Conservation (phyloP, 2,329 filamentous ascomycete species). For the Tricladium varicosporioides region DNA sequence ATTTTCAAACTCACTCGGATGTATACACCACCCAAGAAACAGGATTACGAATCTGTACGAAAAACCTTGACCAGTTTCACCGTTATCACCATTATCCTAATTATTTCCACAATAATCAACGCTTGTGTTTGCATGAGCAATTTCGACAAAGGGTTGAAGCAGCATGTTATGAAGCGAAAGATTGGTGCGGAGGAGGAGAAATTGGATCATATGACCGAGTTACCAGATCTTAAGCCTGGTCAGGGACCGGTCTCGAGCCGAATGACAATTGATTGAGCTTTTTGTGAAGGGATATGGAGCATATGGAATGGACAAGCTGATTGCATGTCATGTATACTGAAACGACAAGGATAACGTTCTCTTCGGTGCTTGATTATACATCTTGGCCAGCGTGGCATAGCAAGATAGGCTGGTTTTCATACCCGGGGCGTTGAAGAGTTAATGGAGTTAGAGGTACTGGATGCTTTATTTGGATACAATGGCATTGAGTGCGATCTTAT, state of each 20-base stretch:
- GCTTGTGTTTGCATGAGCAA: slow-evolving; percentile 86
- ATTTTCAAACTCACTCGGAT: slow-evolving; percentile 97
- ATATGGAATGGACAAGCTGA: slow-evolving; percentile 19
- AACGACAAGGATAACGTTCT: slow-evolving; percentile 23
- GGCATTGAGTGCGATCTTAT: slow-evolving; percentile 17
- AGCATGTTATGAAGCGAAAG: slow-evolving; percentile 68
- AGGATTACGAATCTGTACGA: slow-evolving; percentile 73
- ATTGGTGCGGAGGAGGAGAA: slow-evolving; percentile 48
- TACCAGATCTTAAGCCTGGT: slow-evolving; percentile 38
- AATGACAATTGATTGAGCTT: slow-evolving; percentile 49
- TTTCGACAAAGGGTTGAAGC: slow-evolving; percentile 86
- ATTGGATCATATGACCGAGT: slow-evolving; percentile 45
- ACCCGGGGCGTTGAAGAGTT: slow-evolving; percentile 28
- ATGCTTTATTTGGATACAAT: slow-evolving; percentile 11
- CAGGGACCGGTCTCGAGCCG: slow-evolving; percentile 40
- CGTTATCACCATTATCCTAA: slow-evolving; percentile 84
- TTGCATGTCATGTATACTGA: slow-evolving; percentile 28
- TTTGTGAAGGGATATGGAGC: slow-evolving; percentile 15
- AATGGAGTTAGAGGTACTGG: slow-evolving; percentile 23
- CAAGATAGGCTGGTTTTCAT: slow-evolving; percentile 26
- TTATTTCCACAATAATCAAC: slow-evolving; percentile 84
- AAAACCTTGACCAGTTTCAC: slow-evolving; percentile 91
- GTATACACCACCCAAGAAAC: slow-evolving; percentile 63
- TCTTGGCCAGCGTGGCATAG: slow-evolving; percentile 32
- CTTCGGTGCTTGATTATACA: slow-evolving; percentile 19